phyloP scores from a whole-genome alignment of 1,284 basidiomycete species.

The Volvariella surrecta region DNA sequence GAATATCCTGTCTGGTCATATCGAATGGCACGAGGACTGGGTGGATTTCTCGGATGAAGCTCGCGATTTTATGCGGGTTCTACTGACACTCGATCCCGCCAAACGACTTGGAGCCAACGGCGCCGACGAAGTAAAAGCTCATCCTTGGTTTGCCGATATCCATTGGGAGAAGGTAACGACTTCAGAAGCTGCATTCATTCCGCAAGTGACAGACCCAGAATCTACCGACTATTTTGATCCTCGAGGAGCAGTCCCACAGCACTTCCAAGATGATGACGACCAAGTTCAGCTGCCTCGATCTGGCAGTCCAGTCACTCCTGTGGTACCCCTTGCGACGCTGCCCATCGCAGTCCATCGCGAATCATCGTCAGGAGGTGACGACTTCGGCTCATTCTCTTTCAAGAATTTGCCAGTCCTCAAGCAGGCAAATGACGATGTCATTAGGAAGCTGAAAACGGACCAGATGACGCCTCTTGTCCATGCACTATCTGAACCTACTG shows the following conservation, averaged over 20 bases:
- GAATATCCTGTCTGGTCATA: constrained; percentile 93
- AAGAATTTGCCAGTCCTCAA: constrained; percentile 97
- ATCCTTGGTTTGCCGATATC: constrained; percentile 86
- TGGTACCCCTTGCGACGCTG: constrained; percentile 32
- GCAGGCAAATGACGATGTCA: constrained; percentile 98
- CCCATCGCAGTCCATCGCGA: constrained; percentile 41
- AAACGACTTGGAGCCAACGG: constrained; percentile 83
- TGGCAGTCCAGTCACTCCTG: constrained; percentile 37
- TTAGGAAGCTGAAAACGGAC: constrained; percentile 87
- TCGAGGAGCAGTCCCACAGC: constrained; percentile 82
- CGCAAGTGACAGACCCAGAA: constrained; percentile 91
- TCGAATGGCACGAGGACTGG: constrained; percentile 95
- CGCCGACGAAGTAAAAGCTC: constrained; percentile 87
- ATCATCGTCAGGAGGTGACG: constrained; percentile 59
- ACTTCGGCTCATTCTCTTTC: constrained; percentile 98
- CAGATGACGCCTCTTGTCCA: constrained; percentile 68
- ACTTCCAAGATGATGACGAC: constrained; percentile 79
- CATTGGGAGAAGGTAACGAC: constrained; percentile 91
- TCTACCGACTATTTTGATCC: constrained; percentile 99
- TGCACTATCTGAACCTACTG: constrained; percentile 57
- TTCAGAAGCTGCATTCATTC: constrained; percentile 91
- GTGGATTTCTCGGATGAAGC: constrained; percentile 85
- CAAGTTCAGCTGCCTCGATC: constrained; percentile 38
- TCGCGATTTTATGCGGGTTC: constrained; percentile 83
- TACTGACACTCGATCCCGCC: constrained; percentile 80